phyloP scores from a whole-genome alignment of 371 early-diverging fungal species.

The Dentiscutata heterogama region DNA sequence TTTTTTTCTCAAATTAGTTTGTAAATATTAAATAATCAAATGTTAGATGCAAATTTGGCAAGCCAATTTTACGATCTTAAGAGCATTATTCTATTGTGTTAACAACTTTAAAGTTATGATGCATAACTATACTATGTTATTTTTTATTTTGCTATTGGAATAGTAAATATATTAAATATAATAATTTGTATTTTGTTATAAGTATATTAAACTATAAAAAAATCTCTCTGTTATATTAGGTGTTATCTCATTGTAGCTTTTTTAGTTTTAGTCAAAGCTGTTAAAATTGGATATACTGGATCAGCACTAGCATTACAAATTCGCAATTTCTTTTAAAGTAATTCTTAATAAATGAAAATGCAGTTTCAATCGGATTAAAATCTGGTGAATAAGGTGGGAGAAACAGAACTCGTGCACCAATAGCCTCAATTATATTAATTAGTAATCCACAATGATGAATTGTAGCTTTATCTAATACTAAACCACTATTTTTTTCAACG shows the following conservation, averaged over 20 bases:
- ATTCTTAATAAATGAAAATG: not conserved
- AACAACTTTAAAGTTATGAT: too few species aligned
- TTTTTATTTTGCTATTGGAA: too few species aligned
- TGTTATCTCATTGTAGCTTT: too few species aligned
- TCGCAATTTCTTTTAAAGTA: not conserved
- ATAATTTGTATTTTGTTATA: too few species aligned
- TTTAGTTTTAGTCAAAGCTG: too few species aligned
- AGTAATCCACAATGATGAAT: slow-evolving; percentile 5
- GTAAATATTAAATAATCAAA: too few species aligned
- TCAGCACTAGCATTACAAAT: not conserved
- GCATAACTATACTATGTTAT: too few species aligned
- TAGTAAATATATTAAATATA: too few species aligned
- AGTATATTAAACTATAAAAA: not conserved
- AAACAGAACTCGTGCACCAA: not conserved
- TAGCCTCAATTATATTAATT: not conserved
- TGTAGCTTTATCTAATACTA: slow-evolving; percentile 1
- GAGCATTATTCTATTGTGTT: too few species aligned
- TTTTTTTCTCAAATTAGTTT: too few species aligned
- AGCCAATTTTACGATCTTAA: too few species aligned
- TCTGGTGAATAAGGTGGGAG: slow-evolving; percentile 27
- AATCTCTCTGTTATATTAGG: not conserved
- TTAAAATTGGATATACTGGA: not conserved
- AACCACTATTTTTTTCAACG: not conserved
- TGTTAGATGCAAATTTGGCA: too few species aligned
- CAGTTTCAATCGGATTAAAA: slow-evolving; percentile 19